These are phyloP conservation scores for Alternaria infectoria DNA, from an alignment of 2,329 filamentous ascomycete genomes.

Conservation along the genomic window DNA sequence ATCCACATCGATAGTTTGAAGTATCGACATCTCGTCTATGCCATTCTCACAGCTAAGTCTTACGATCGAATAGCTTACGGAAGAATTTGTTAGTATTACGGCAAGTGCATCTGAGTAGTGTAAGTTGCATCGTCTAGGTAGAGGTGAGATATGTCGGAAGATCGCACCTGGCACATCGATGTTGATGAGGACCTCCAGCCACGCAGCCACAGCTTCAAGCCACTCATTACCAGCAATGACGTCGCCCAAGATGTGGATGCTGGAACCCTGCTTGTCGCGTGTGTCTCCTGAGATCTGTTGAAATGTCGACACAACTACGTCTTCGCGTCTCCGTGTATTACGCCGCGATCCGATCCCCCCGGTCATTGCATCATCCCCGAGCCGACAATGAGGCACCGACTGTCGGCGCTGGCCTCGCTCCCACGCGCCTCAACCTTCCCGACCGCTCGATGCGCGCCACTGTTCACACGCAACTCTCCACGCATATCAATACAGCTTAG, in stretches of 20 bases:
- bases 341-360: background rate
- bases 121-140: background rate
- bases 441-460: conserved; percentile 16
- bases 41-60: background rate
- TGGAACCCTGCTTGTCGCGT: conserved; percentile 13
- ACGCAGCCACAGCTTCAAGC: conserved; percentile 11
- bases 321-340: background rate
- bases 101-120: background rate
- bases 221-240: conserved; percentile 13
- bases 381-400: conserved; percentile 40
- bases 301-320: conserved; percentile 1
- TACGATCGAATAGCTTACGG: background rate
- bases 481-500: background rate
- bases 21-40: background rate
- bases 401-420: conserved; percentile 31
- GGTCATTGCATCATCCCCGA: background rate
- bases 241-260: background rate
- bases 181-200: background rate
- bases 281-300: background rate
- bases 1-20: background rate
- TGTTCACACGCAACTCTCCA: conserved; percentile 4
- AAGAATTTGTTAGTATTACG: background rate
- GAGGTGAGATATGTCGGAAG: background rate
- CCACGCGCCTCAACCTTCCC: conserved; percentile 20
- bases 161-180: background rate